Evolutionary conservation across 768 basidiomycete species (phyloP).

Genomic region (Amanita rubescens): DNA sequence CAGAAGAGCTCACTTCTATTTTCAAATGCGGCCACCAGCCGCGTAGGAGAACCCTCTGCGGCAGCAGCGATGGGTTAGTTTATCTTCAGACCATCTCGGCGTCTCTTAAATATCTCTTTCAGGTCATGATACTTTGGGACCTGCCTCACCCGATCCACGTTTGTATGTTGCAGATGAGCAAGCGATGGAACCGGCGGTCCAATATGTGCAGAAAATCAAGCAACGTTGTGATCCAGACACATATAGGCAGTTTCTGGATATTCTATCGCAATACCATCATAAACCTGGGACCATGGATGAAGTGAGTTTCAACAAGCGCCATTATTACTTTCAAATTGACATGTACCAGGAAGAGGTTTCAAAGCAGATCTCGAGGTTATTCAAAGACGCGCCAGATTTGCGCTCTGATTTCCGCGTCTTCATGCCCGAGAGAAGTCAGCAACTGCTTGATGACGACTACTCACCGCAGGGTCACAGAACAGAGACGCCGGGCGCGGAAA

Average conservation of each 20-base stretch:
- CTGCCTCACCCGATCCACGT: slow-evolving; percentile 27
- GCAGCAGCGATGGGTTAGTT: slow-evolving; percentile 8
- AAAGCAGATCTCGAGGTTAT: slow-evolving; percentile 57
- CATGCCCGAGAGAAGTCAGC: slow-evolving; percentile 55
- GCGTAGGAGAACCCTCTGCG: neutral
- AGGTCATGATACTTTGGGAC: slow-evolving; percentile 4
- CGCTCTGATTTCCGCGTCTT: slow-evolving; percentile 69
- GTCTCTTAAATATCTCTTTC: neutral
- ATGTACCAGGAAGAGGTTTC: slow-evolving; percentile 54
- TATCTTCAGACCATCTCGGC: neutral
- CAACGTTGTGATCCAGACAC: slow-evolving; percentile 87
- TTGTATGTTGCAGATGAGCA: slow-evolving; percentile 30
- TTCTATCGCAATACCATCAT: slow-evolving; percentile 58
- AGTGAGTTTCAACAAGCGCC: slow-evolving; percentile 24
- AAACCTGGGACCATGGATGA: slow-evolving; percentile 56
- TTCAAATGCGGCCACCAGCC: slow-evolving; percentile 20
- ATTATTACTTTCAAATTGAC: slow-evolving; percentile 11
- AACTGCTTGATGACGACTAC: slow-evolving; percentile 39
- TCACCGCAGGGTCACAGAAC: slow-evolving; percentile 22
- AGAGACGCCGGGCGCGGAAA: slow-evolving; percentile 26
- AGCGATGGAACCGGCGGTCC: slow-evolving; percentile 72
- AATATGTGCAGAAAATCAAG: slow-evolving; percentile 97
- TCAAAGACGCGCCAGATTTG: slow-evolving; percentile 71
- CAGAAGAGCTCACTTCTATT: slow-evolving; percentile 31
- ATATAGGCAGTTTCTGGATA: slow-evolving; percentile 72